Percentiles rank a stretch among this genome's conserved stretches.
Evolutionary conservation across 1,139 yeast genomes (phyloP).

Genomic region (Scheffersomyces lignicola): DNA sequence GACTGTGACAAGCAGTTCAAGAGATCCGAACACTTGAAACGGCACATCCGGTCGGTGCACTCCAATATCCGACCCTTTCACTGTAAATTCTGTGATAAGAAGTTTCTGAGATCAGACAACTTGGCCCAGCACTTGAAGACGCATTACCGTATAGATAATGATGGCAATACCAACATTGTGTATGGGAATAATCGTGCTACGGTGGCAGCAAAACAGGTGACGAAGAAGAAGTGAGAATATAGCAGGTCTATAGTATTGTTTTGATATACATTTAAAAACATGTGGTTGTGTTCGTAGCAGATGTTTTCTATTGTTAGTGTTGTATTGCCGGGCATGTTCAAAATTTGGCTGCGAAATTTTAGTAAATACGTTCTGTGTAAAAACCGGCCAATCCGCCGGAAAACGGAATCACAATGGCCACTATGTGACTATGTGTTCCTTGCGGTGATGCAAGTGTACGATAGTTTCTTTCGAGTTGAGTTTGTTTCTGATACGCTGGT

Average conservation of each 20-base stretch:
- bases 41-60: constrained; percentile 51
- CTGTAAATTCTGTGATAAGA: constrained; percentile 50
- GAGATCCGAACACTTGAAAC: constrained; percentile 49
- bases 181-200: constrained; percentile 27
- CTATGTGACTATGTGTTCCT: too few species aligned
- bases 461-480: too few species aligned
- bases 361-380: too few species aligned
- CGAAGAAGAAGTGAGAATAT: neutral
- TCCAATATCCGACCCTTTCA: constrained; percentile 50
- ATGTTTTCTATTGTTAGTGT: too few species aligned
- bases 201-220: neutral
- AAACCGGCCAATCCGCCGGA: too few species aligned
- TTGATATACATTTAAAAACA: neutral
- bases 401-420: too few species aligned
- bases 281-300: too few species aligned
- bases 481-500: too few species aligned
- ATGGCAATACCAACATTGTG: constrained; percentile 38
- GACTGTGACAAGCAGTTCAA: constrained; percentile 49
- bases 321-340: too few species aligned
- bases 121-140: constrained; percentile 53
- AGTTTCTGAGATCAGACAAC: constrained; percentile 48
- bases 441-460: too few species aligned
- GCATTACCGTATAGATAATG: constrained; percentile 39
- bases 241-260: neutral
- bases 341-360: too few species aligned